Evolutionary conservation across 768 basidiomycete genomes (phyloP).

Genomic region (Lactifluus volemus): DNA sequence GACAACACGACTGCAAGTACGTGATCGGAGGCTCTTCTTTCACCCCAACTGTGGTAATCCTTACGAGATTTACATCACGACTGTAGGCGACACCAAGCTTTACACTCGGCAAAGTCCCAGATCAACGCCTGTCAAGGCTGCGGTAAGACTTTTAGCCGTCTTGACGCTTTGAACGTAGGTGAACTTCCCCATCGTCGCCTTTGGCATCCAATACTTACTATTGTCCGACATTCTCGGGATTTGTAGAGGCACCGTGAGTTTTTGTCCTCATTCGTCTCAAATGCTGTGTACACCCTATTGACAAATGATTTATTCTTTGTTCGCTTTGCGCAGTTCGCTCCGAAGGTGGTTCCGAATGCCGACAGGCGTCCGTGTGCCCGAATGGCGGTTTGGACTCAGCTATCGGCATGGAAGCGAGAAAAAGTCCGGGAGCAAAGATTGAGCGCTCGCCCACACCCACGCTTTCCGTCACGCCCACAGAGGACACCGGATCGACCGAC

Average conservation of each 20-base stretch:
- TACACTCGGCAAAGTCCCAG: conserved; percentile 77
- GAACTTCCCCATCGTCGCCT: conserved; percentile 24
- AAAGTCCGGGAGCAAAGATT: conserved; percentile 11
- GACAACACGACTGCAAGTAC: conserved; percentile 96
- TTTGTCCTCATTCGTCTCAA: conserved; percentile 6
- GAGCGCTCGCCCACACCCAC: conserved; percentile 16
- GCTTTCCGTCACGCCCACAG: conserved; percentile 11
- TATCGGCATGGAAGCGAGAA: conserved; percentile 4
- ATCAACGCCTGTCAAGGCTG: conserved; percentile 86
- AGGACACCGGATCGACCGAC: conserved; percentile 13
- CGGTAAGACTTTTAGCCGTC: conserved; percentile 87
- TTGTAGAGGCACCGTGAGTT: conserved; percentile 65
- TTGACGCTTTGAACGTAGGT: conserved; percentile 90
- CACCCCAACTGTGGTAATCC: not conserved
- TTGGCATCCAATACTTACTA: conserved; percentile 12
- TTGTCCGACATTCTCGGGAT: conserved; percentile 6
- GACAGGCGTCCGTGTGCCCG: conserved; percentile 26
- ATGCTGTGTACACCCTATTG: conserved; percentile 3
- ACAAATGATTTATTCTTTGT: conserved; percentile 12
- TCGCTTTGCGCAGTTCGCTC: conserved; percentile 55
- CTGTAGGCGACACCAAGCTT: conserved; percentile 75
- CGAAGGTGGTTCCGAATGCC: conserved; percentile 75
- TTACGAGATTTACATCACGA: not conserved
- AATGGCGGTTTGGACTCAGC: not conserved
- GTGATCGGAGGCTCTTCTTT: conserved; percentile 27